Evolutionary conservation across 1,284 basidiomycete genomes (phyloP).

Genomic region (Trametes pubescens): DNA sequence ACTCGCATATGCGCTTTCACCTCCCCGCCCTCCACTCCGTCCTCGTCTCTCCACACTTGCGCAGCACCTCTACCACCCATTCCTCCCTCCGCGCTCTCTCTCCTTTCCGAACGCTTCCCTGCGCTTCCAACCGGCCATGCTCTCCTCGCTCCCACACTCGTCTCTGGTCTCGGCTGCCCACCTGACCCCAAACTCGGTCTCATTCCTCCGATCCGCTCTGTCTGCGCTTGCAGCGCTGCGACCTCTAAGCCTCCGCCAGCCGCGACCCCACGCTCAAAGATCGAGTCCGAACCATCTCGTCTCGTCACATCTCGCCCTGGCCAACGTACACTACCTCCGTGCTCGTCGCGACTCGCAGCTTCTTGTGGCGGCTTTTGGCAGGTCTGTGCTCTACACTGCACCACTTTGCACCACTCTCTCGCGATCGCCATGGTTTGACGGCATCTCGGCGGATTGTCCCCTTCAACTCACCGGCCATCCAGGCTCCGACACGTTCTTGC

Average conservation of each 20-base stretch:
- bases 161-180: not conserved
- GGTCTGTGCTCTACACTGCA: not conserved
- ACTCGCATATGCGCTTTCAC: not conserved
- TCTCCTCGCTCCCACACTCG: not conserved
- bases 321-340: not conserved
- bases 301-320: not conserved
- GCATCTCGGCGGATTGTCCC: conserved; percentile 1
- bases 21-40: not conserved
- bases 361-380: not conserved
- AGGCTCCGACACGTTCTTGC: no score
- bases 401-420: not conserved
- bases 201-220: conserved; percentile 3
- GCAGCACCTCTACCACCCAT: not conserved
- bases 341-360: not conserved
- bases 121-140: conserved; percentile 1
- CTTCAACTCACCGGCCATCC: no score
- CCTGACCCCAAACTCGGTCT: conserved; percentile 14
- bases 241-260: not conserved
- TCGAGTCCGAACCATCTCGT: not conserved
- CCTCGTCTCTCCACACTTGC: not conserved
- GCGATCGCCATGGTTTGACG: not conserved
- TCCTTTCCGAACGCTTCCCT: not conserved
- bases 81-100: not conserved
- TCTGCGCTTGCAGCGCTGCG: not conserved
- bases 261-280: not conserved